phyloP scores from a whole-genome alignment of 305 asterid species.

The Rubia peregrina region DNA sequence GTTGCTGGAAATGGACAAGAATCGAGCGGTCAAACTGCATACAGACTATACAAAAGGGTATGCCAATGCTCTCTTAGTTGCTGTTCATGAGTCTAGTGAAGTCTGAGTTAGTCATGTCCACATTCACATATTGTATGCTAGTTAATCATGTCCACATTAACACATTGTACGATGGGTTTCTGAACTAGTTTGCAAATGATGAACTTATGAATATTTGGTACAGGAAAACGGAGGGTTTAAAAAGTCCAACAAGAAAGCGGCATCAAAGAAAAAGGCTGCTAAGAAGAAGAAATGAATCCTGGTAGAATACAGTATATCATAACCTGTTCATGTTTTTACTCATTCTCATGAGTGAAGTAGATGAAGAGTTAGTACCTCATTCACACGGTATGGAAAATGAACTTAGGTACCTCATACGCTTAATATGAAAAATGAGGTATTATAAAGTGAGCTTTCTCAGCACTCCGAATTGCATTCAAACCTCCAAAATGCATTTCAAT shows the following conservation, averaged over 20 bases:
- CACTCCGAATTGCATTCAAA: no score
- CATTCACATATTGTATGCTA: not conserved
- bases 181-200: not conserved
- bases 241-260: slow-evolving; percentile 44
- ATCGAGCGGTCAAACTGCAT: not conserved
- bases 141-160: not conserved
- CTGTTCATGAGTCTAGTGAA: not conserved
- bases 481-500: no score
- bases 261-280: slow-evolving; percentile 45
- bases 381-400: no score
- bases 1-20: slow-evolving; percentile 13
- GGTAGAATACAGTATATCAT: no score
- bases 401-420: no score
- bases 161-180: not conserved
- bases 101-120: not conserved
- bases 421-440: no score
- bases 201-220: not conserved
- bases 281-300: slow-evolving; percentile 33
- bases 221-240: slow-evolving; percentile 65
- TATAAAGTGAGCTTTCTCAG: no score
- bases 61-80: not conserved
- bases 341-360: no score
- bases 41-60: slow-evolving; percentile 8
- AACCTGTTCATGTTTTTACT: no score
- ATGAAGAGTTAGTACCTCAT: no score